Evolutionary conservation across 495 filamentous ascomycete genomes (phyloP), one percentile per base, ranked within the genome.

Genomic region (Trichoderma parareesei): DNA sequence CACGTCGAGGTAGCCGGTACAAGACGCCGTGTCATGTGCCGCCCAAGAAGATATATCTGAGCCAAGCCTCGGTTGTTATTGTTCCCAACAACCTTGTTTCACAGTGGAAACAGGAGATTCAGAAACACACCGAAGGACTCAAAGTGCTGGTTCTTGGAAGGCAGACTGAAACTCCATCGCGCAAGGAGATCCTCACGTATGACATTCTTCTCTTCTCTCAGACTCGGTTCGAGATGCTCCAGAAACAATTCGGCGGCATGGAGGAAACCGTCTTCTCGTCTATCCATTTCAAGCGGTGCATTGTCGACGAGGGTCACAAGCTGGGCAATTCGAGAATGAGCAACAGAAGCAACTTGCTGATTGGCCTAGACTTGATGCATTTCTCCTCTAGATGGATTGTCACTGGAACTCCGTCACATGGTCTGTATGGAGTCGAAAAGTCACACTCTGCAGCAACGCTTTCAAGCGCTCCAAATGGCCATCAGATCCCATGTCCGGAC

Each of bases 261-360:
- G 61, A 62, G 33, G 57, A 67, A 33, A 69, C 65, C 27, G 84
- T 88, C 0, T 74, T 97, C 6, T 85, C 84, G 48, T 71, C 84
- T 18, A 74, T 97, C 11, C 91, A 90, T 67, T 96, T 91, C 80
- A 84, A 96, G 65, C 84, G 93, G 13, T 83, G 93, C 53, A 92
- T 98, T 43, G 87, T 95, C 41, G 93, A 98, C 64, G 93, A 98
- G 81, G 93, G 93, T 1, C 92, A 97, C 71, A 88, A 83, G 49
- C 85, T 96, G 48, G 88, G 88, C 0, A 83, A 80, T 40, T 75
- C 77, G 0, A 78, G 82, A 5, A 73, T 77, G 18, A 83, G 82
- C 14, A 77, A 77, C 43, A 85, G 81, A 64, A 88, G 84, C 16
- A 87, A 89, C 57, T 79, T 92, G 44, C 82, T 88, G 44, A 78